Evolutionary conservation across 257 asterid species (phyloP).

Genomic region (Solanum dulcamara): DNA sequence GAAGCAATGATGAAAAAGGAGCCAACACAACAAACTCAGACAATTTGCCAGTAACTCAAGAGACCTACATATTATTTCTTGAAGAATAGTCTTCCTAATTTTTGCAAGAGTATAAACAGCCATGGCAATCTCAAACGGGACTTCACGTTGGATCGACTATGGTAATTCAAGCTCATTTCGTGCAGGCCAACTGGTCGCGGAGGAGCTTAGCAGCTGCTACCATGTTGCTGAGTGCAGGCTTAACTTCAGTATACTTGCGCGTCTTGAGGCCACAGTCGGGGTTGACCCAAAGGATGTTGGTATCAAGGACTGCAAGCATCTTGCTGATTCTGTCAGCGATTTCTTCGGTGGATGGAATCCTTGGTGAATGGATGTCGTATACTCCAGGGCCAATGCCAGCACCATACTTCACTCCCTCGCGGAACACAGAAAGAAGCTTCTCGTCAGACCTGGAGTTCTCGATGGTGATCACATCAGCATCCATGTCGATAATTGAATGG

Average conservation of each 20-base stretch:
- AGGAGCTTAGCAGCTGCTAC: conserved; percentile 84
- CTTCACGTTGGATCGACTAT: background rate
- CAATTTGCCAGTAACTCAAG: background rate
- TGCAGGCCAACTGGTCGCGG: conserved; percentile 23
- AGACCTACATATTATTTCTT: background rate
- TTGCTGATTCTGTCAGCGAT: conserved; percentile 84
- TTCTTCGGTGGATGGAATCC: conserved; percentile 83
- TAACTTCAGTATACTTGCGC: conserved; percentile 79
- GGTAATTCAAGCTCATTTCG: background rate
- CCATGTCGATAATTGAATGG: conserved; percentile 95
- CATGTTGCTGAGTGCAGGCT: conserved; percentile 86
- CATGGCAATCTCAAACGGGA: background rate
- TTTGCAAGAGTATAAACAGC: background rate
- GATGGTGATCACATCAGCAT: conserved; percentile 92
- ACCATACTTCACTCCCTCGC: conserved; percentile 85
- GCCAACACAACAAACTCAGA: background rate
- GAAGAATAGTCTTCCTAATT: background rate
- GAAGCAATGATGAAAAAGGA: background rate
- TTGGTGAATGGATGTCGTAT: conserved; percentile 90
- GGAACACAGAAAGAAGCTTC: conserved; percentile 93
- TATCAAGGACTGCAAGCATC: conserved; percentile 92
- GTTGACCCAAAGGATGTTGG: conserved; percentile 95
- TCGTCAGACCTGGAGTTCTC: conserved; percentile 96
- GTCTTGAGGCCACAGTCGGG: conserved; percentile 98
- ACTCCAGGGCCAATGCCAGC: conserved; percentile 99